Evolutionary conservation across 1,284 basidiomycete genomes (phyloP).

Genomic region (Filobasidium uniguttulatum): DNA sequence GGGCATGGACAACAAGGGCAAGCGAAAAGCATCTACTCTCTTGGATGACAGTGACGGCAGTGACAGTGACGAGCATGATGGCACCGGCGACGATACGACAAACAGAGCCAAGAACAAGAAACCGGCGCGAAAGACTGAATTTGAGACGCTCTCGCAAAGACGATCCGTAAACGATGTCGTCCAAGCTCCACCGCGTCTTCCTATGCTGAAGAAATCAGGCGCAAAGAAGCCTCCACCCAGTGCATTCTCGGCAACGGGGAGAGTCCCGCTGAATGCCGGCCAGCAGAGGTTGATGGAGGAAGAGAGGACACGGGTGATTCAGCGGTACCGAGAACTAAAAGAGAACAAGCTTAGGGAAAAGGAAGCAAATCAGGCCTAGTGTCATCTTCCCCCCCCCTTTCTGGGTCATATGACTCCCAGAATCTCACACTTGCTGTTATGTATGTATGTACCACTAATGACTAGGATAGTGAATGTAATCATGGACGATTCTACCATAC

Average conservation of each 20-base stretch:
- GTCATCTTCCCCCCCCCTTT: too few species aligned
- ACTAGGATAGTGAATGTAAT: too few species aligned
- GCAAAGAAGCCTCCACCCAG: constrained; percentile 6
- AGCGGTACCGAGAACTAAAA: constrained; percentile 25
- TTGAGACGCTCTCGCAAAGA: constrained; percentile 4
- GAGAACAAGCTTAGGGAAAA: constrained; percentile 9
- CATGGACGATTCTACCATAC: too few species aligned
- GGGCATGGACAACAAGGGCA: constrained; percentile 11
- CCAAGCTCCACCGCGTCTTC: constrained; percentile 28
- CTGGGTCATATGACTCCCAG: too few species aligned
- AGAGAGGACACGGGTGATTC: constrained; percentile 31
- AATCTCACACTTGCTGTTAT: too few species aligned
- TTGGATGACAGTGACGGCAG: constrained; percentile 8
- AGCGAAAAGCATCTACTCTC: constrained; percentile 5
- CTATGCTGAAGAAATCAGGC: constrained; percentile 17
- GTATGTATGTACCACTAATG: too few species aligned
- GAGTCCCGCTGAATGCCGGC: constrained; percentile 27
- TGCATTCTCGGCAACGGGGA: constrained; percentile 18
- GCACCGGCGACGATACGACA: background rate
- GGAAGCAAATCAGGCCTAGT: too few species aligned
- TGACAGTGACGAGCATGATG: constrained; percentile 9
- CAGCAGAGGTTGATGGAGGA: constrained; percentile 32
- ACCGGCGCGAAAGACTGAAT: constrained; percentile 10
- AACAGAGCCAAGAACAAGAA: constrained; percentile 4
- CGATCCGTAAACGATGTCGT: constrained; percentile 25